phyloP scores from a whole-genome alignment of 2,329 filamentous ascomycete genomes.

The Trichoderma gracile region DNA sequence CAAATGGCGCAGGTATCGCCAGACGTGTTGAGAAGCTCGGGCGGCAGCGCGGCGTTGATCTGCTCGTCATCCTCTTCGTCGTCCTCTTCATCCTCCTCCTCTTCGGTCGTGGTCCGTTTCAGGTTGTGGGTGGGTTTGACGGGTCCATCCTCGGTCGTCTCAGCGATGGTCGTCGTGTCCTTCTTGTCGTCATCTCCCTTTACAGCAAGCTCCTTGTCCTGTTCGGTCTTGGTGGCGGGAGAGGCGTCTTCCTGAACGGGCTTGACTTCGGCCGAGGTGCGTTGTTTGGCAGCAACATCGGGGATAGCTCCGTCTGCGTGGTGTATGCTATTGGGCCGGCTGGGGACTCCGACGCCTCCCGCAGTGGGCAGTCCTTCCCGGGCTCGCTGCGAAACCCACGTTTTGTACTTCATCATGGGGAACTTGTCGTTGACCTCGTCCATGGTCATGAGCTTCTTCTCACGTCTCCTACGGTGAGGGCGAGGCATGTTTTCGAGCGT shows the following conservation, averaged over 20 bases:
- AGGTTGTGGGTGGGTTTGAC: slow-evolving; percentile 35
- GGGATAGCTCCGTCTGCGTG: slow-evolving; percentile 61
- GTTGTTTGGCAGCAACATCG: slow-evolving; percentile 48
- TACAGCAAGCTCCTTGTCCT: slow-evolving; percentile 29
- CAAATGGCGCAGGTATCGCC: slow-evolving; percentile 97
- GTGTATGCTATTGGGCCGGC: slow-evolving; percentile 71
- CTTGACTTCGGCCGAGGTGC: slow-evolving; percentile 47
- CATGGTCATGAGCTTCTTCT: slow-evolving; percentile 99
- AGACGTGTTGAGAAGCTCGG: slow-evolving; percentile 76
- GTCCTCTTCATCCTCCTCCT: slow-evolving; percentile 51
- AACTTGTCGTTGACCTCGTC: slow-evolving; percentile 98
- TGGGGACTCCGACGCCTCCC: slow-evolving; percentile 78
- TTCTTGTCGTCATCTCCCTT: slow-evolving; percentile 23
- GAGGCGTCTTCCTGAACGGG: slow-evolving; percentile 27
- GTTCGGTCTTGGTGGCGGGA: slow-evolving; percentile 28
- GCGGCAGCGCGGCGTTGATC: slow-evolving; percentile 77
- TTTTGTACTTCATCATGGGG: slow-evolving; percentile 93
- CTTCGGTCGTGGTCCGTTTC: slow-evolving; percentile 47
- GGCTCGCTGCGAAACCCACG: slow-evolving; percentile 82
- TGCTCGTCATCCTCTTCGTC: slow-evolving; percentile 74
- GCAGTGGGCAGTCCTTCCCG: slow-evolving; percentile 79
- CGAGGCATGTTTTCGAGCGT: slow-evolving; percentile 82
- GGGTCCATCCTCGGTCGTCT: slow-evolving; percentile 26
- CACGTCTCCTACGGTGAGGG: slow-evolving; percentile 80
- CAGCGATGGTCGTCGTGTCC: background rate